A percentile compares a stretch with the other conserved stretches of the same genome.
Evolutionary conservation across 495 filamentous ascomycete species (phyloP).

Genomic region (Chaetomium fimeti): DNA sequence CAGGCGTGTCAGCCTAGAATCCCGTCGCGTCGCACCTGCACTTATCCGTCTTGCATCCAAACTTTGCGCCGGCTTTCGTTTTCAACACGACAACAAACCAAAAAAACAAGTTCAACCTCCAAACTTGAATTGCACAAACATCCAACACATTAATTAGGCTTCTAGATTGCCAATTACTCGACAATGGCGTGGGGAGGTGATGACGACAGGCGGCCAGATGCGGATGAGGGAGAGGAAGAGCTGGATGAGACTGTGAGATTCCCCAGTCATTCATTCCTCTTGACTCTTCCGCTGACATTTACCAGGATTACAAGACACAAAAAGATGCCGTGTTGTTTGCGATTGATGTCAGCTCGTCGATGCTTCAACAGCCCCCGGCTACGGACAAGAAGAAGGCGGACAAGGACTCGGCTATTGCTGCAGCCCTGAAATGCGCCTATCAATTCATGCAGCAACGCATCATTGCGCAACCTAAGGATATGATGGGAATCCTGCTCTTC

Average conservation of each 20-base stretch:
- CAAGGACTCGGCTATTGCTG: conserved; percentile 67
- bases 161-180: neutral
- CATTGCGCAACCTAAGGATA: conserved; percentile 92
- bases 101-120: no score
- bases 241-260: conserved; percentile 65
- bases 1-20: conserved; percentile 29
- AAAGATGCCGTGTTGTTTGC: conserved; percentile 98
- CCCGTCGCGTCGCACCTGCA: conserved; percentile 12
- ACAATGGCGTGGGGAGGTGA: conserved; percentile 44
- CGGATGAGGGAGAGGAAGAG: conserved; percentile 71
- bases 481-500: conserved; percentile 97
- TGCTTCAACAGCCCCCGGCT: conserved; percentile 68
- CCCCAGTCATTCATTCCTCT: neutral
- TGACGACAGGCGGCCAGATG: conserved; percentile 51
- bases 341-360: conserved; percentile 89
- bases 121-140: neutral
- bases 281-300: neutral
- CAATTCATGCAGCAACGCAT: conserved; percentile 96
- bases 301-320: conserved; percentile 79
- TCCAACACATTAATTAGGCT: neutral
- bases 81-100: neutral
- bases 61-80: neutral
- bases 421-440: conserved; percentile 92
- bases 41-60: neutral
- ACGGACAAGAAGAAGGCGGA: conserved; percentile 69